Conservation (phyloP, 495 filamentous ascomycete species). For the Aspergillus ellipticus region DNA sequence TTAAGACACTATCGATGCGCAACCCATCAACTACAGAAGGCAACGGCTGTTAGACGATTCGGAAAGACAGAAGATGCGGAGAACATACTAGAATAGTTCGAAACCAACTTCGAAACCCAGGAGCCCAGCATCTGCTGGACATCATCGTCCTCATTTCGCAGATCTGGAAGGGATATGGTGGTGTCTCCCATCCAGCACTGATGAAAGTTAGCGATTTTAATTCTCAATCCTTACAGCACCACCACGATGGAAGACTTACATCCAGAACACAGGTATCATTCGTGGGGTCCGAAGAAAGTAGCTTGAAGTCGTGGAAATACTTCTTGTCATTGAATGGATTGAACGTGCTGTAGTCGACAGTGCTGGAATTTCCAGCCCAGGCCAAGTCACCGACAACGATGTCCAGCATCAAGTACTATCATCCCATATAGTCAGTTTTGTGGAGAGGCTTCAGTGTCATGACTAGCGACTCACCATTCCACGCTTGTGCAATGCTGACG, state of each 20-base stretch:
- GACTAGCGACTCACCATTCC: not conserved
- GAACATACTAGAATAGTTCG: constrained; percentile 1
- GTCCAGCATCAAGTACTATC: constrained; percentile 4
- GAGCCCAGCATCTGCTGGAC: constrained; percentile 3
- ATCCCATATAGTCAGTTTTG: not conserved
- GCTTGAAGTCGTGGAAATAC: constrained; percentile 1
- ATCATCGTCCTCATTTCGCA: not conserved
- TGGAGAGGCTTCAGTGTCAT: not conserved
- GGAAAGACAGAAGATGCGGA: not conserved
- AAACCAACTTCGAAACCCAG: not conserved
- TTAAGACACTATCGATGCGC: constrained; percentile 2
- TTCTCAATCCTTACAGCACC: not conserved
- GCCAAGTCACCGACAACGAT: not conserved
- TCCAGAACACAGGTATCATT: constrained; percentile 1
- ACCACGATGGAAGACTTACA: not conserved
- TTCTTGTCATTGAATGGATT: constrained; percentile 1
- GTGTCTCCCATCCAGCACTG: constrained; percentile 2
- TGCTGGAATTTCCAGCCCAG: not conserved
- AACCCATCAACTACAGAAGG: not conserved
- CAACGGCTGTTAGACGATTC: not conserved
- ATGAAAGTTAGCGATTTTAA: not conserved
- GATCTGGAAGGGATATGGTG: not conserved
- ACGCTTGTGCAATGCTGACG: not conserved
- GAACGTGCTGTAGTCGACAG: constrained; percentile 1
- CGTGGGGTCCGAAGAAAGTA: not conserved